Evolutionary conservation across 2,329 filamentous ascomycete species (phyloP).

Genomic region (Stenocarpella maydis): DNA sequence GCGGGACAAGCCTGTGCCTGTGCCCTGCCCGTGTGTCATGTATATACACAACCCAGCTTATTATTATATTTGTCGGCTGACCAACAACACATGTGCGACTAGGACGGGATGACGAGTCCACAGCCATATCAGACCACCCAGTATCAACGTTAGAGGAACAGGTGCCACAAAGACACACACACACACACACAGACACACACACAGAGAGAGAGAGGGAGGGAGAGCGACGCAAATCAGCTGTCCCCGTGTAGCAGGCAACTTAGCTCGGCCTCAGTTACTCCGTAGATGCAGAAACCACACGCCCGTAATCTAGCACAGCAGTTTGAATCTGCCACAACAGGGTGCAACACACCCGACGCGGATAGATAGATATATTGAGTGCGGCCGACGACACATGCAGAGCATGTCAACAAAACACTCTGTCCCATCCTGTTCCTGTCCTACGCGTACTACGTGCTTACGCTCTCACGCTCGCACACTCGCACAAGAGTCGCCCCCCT

Average conservation of each 20-base stretch:
- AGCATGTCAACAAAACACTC: not conserved
- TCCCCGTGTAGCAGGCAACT: not conserved
- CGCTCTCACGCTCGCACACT: not conserved
- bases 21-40: too few relatives aligned
- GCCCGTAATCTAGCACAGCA: too few relatives aligned
- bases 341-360: not conserved
- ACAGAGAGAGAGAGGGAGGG: too few relatives aligned
- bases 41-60: too few relatives aligned
- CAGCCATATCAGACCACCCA: not conserved
- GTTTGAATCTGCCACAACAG: not conserved
- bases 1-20: not conserved
- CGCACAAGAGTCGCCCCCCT: not conserved
- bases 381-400: not conserved
- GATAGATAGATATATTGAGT: slow-evolving; percentile 7
- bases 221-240: too few relatives aligned
- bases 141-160: not conserved
- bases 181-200: too few relatives aligned
- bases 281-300: not conserved
- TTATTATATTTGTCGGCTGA: not conserved
- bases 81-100: not conserved
- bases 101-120: not conserved
- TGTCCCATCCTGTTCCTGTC: not conserved
- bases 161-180: not conserved
- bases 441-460: not conserved
- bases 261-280: not conserved